Base-by-base conservation (phyloP, 331 rosid species). In the Stylosanthes scabra region DNA sequence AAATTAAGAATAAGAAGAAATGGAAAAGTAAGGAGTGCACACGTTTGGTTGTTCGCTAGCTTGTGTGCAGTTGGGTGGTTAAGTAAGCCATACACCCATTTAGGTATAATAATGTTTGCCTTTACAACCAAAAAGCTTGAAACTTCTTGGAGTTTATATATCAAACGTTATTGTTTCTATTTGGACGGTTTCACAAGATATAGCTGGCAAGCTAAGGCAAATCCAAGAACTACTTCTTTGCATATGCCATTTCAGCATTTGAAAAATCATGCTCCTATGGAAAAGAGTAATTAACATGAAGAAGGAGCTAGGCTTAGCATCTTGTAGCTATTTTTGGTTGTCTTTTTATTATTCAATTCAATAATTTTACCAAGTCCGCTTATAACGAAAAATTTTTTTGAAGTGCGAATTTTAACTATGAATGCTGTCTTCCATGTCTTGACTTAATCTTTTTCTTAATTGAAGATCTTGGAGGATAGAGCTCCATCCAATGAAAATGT, bases 41-140 rank as follows among this genome's bases (percentile, higher is more conserved):
- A 77, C 79, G 87, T 82, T 87, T 71, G 68, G 51, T 63, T 84
- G 85, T 82, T 72, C 76, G 51, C 55, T 80, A 74, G 82, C 15
- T 31, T 31, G 37, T 31, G 81, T 59, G 66, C 29, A 60, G 81
- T 81, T 75, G 20, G 51, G 59, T 50, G 56, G 13, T 68, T 12
- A 27, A 61, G 28, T 12, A 27, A 56, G 28, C 60, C 65, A 74
- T 71, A 13, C 13, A 73, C 69, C 73, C 81, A 31, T 78, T 72
- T 78, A 78, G 83, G 84, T 83, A 78, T 20, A 44, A 78, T 20
- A 44, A 78, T 44, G 67, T 61, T 63, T 68, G 40, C 80, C 80
- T 75, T 87, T 74, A 74, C 87, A 81, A 66, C 86, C 79, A 77
- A 82, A 69, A 79, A 76, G 70, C 27, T 49, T 65, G n/a, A 65